Conservation (phyloP, 2,329 filamentous ascomycete species). For the Golovinomyces cichoracearum region DNA sequence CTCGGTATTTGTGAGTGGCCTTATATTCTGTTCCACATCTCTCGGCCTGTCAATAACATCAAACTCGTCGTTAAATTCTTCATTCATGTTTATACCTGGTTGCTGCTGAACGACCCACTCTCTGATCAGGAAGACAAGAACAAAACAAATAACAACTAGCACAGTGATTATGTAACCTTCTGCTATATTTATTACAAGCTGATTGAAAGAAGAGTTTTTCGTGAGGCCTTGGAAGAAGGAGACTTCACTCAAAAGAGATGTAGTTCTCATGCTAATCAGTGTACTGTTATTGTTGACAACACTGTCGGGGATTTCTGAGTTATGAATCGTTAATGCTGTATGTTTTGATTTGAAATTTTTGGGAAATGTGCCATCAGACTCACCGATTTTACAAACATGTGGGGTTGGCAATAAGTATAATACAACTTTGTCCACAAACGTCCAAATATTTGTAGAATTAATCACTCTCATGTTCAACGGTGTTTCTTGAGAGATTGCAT, state of each 20-base stretch:
- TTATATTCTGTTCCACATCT: slow-evolving; percentile 5
- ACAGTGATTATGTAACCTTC: slow-evolving; percentile 90
- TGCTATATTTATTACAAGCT: slow-evolving; percentile 52
- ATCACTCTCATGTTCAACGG: slow-evolving; percentile 15
- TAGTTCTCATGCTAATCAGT: slow-evolving; percentile 4
- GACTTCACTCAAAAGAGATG: slow-evolving; percentile 31
- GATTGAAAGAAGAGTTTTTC: slow-evolving; percentile 45
- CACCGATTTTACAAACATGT: slow-evolving; percentile 10
- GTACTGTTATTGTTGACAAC: slow-evolving; percentile 3
- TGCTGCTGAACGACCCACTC: slow-evolving; percentile 98
- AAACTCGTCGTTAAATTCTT: slow-evolving; percentile 26
- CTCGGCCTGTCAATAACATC: slow-evolving; percentile 21
- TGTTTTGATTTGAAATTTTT: slow-evolving; percentile 12
- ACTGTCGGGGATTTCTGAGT: slow-evolving; percentile 2
- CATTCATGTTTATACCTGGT: slow-evolving; percentile 64
- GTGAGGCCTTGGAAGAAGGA: slow-evolving; percentile 35
- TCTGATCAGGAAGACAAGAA: slow-evolving; percentile 82
- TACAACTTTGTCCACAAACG: slow-evolving; percentile 17
- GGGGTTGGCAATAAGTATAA: slow-evolving; percentile 10
- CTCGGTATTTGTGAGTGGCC: slow-evolving; percentile 4
- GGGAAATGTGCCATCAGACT: slow-evolving; percentile 9
- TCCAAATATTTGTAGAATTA: slow-evolving; percentile 17
- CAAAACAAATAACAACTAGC: slow-evolving; percentile 75
- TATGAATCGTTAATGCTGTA: slow-evolving; percentile 9
- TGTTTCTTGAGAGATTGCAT: slow-evolving; percentile 12